Evolutionary conservation across 768 basidiomycete genomes (phyloP), one percentile per base, ranked within the genome.

Genomic region (Rhizopogon vinicolor): DNA sequence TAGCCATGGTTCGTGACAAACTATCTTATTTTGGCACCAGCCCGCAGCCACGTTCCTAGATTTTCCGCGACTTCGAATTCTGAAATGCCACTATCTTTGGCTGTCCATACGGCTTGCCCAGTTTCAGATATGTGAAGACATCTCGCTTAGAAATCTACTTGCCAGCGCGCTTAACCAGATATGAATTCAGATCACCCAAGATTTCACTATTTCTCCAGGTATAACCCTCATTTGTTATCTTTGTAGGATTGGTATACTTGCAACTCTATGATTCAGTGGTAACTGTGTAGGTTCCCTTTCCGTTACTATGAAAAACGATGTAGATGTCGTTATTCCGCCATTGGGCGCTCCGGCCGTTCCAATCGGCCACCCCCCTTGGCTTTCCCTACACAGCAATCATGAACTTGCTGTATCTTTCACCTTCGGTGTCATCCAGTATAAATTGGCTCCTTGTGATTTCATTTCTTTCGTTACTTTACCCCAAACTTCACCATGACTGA

Each of bases 281-380:
- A 49, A 22, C 16, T 7, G 45, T 33, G 13, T 35, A 31, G 46
- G 33, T 22, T 33, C 33, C 19, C 1, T 3, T 22, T 48, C 33
- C 8, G 19, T 48, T 22, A 48, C 18, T 14, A 48, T 18, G 7
- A 9, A 2, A 19, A 13, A 19, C 18, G 3, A 49, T 2, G 5
- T 7, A 25, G 3, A 37, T 49, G 0, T 49, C 48, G 48, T 49
- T 22, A 49, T 49, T 16, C 19, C 48, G 48, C 35, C 5, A 16
- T 22, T 35, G 33, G 19, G 19, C 33, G 33, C 35, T 25, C 19
- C 35, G 35, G 48, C 48, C 19, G 33, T 33, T 22, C n/a, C 8
- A 49, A 49, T 22, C 33, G 7, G 46, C 46, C 46, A 49, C 46
- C 46, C 33, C 46, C 46, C 46, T 49, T 49, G 46, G 46, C 46